Base-by-base conservation (phyloP, 2,329 filamentous ascomycete species). In the Colletotrichum sp. region DNA sequence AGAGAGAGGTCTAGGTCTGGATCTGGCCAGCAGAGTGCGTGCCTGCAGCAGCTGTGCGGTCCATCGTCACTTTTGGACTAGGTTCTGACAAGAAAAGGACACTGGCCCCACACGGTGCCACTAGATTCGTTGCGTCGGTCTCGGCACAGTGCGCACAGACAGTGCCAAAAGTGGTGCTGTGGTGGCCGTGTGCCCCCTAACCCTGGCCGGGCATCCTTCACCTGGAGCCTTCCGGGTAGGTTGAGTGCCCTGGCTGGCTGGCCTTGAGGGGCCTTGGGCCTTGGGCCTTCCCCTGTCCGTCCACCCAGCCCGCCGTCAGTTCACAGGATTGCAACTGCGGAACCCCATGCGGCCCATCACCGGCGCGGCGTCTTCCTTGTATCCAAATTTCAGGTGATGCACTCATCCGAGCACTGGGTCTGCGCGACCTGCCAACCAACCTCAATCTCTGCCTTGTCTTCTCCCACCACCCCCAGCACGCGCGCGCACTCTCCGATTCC, bases 341-440 rank as follows among this genome's bases (percentile, higher is more conserved):
- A 48, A 48, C 18, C 38, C 38, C 38, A n/a, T 52, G 6, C 43
- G 43, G 43, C 43, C 55, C 55, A 58, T 58, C 55, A 18, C 21
- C 55, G 55, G 58, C 26, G 52, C 26, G 52, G 64, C 48, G 26
- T 68, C 43, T 69, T 76, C 70, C 70, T 76, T 76, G 72, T 66
- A 21, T 61, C 55, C 60, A 61, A 38, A 61, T 71, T 71, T 75
- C 68, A 75, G 71, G 24, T 55, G 61, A 71, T 66, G 43, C 60
- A 55, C 36, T 66, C 36, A 61, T 71, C 72, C 48, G 34, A 71
- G 68, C 72, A 66, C 73, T 18, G 26, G 36, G 21, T 34, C 38
- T 56, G 55, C 62, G 48, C 62, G 48, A 73, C 38, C 28, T 62
- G n/a, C 28, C 21, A 69, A 28, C 32, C 34, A n/a, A 18, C 10